Evolutionary conservation across 257 asterid genomes (phyloP).

Genomic region (Petunia secreta): DNA sequence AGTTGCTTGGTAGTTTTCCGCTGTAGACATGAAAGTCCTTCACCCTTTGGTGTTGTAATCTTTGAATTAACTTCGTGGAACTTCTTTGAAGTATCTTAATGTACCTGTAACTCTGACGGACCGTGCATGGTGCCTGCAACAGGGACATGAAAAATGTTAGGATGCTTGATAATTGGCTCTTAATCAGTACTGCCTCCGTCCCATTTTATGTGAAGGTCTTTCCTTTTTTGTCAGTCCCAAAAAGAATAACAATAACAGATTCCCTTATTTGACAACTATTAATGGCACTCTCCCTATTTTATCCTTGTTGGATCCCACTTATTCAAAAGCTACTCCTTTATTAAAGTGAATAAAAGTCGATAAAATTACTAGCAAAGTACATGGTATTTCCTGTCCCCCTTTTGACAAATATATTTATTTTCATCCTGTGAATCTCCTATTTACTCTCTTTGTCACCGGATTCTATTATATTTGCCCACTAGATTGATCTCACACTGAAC

Average conservation of each 20-base stretch:
- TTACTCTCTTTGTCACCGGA: not conserved
- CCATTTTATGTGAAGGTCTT: too few species aligned
- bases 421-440: not conserved
- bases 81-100: not conserved
- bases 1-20: not conserved
- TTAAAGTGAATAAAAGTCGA: too few species aligned
- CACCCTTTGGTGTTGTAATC: not conserved
- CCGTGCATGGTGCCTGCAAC: not conserved
- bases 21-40: conserved; percentile 8
- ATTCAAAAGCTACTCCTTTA: too few species aligned
- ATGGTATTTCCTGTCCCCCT: not conserved
- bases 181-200: not conserved
- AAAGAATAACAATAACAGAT: too few species aligned
- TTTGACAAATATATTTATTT: not conserved
- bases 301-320: too few species aligned
- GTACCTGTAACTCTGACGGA: not conserved
- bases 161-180: conserved; percentile 10
- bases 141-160: conserved; percentile 7
- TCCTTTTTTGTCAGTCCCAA: too few species aligned
- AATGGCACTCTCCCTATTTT: too few species aligned
- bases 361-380: too few species aligned
- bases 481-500: not conserved
- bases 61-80: not conserved
- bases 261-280: too few species aligned
- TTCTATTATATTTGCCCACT: not conserved